phyloP scores from a whole-genome alignment of 2,329 filamentous ascomycete genomes.

The Alternaria solani region DNA sequence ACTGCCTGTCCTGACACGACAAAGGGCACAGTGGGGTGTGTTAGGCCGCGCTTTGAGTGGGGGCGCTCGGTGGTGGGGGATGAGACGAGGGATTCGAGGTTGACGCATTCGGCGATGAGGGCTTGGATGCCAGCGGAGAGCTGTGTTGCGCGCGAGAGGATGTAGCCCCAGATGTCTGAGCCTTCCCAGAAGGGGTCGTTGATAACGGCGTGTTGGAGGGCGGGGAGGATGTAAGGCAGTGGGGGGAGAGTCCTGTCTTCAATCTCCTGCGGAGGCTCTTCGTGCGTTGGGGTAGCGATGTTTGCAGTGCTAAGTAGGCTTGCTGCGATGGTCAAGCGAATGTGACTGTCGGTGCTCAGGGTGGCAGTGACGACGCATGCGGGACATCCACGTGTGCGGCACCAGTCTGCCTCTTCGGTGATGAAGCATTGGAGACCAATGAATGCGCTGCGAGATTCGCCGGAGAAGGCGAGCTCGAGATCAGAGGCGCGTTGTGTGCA shows the following conservation, averaged over 20 bases:
- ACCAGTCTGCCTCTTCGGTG: conserved; percentile 66
- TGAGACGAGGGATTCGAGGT: conserved; percentile 53
- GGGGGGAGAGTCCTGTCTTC: conserved; percentile 36
- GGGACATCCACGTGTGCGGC: conserved; percentile 64
- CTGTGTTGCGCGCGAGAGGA: conserved; percentile 54
- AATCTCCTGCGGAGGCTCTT: conserved; percentile 8
- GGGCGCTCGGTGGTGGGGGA: conserved; percentile 36
- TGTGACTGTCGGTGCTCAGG: conserved; percentile 57
- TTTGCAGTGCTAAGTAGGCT: conserved; percentile 49
- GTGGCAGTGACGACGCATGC: conserved; percentile 56
- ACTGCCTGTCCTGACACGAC: conserved; percentile 5
- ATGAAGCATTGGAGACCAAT: conserved; percentile 68
- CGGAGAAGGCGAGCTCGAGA: conserved; percentile 65
- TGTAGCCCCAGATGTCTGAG: conserved; percentile 53
- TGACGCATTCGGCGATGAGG: conserved; percentile 55
- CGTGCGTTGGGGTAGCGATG: conserved; percentile 17
- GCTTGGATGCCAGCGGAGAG: conserved; percentile 56
- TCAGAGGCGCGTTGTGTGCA: conserved; percentile 60
- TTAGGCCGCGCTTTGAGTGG: conserved; percentile 27
- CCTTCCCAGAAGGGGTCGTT: conserved; percentile 54
- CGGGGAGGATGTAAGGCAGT: conserved; percentile 52
- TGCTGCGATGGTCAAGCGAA: conserved; percentile 58
- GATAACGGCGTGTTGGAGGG: conserved; percentile 51
- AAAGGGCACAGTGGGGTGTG: conserved; percentile 27
- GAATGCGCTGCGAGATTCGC: conserved; percentile 65